These are phyloP conservation scores for Amanita pallidorosea DNA, from an alignment of 768 basidiomycete species.

Conservation along the genomic window DNA sequence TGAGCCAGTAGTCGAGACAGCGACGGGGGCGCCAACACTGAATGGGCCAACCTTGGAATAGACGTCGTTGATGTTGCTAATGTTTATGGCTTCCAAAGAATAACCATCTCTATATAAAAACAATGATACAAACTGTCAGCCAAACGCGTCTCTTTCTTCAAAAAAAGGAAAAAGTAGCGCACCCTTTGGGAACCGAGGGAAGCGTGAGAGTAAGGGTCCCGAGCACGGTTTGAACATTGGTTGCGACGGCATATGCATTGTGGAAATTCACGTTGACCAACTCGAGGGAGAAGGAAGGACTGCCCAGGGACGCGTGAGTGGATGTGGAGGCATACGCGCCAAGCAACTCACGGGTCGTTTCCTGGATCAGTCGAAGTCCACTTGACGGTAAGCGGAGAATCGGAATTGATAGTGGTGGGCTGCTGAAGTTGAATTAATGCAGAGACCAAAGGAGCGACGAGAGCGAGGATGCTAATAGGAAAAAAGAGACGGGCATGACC, in stretches of 20 bases:
- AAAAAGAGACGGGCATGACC: conserved; percentile 2
- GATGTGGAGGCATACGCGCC: background rate
- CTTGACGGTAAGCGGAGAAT: conserved; percentile 22
- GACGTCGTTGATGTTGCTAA: conserved; percentile 33
- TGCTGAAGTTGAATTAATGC: conserved; percentile 15
- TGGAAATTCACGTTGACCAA: conserved; percentile 40
- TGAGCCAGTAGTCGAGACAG: conserved; percentile 6
- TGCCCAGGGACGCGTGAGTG: conserved; percentile 2
- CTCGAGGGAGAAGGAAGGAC: conserved; percentile 29
- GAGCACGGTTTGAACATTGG: conserved; percentile 32
- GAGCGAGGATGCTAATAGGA: conserved; percentile 24
- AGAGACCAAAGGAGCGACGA: conserved; percentile 35
- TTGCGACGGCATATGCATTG: conserved; percentile 41
- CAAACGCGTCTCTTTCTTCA: background rate
- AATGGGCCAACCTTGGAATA: conserved; percentile 31
- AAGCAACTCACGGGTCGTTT: conserved; percentile 32
- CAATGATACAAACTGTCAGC: background rate
- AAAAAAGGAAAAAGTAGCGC: conserved; percentile 15
- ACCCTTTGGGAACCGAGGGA: conserved; percentile 39
- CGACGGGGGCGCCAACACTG: conserved; percentile 19
- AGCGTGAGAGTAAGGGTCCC: conserved; percentile 27
- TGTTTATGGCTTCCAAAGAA: conserved; percentile 32
- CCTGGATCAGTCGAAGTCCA: conserved; percentile 28
- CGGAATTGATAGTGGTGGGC: background rate
- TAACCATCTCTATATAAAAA: conserved; percentile 39